Conservation (phyloP, 495 filamentous ascomycete genomes). For the Aspergillus saccharolyticus region DNA sequence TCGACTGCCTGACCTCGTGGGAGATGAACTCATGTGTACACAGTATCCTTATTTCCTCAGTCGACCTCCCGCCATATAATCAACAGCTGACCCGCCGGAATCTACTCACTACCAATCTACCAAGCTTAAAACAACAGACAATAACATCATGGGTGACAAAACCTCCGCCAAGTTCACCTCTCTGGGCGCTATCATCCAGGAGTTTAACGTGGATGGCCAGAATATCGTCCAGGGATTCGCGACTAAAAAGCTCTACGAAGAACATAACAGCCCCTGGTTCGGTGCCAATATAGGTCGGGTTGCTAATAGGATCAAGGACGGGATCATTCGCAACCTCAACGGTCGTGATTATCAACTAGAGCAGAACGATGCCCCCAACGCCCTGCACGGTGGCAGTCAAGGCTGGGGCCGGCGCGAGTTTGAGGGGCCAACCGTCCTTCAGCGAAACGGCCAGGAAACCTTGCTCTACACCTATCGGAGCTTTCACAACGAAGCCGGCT, state of each 20-base stretch:
- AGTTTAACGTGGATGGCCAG: slow-evolving; percentile 65
- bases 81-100: too few relatives aligned
- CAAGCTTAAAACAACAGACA: not conserved
- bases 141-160: slow-evolving; percentile 14
- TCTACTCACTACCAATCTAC: too few relatives aligned
- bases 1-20: not conserved
- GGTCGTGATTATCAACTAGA: slow-evolving; percentile 61
- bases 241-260: slow-evolving; percentile 62
- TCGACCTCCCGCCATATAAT: too few relatives aligned
- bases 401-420: slow-evolving; percentile 87
- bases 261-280: slow-evolving; percentile 72
- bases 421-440: slow-evolving; percentile 64
- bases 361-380: slow-evolving; percentile 73
- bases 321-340: slow-evolving; percentile 67
- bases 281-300: slow-evolving; percentile 92
- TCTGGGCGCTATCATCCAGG: slow-evolving; percentile 82
- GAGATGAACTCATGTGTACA: too few relatives aligned
- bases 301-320: slow-evolving; percentile 78
- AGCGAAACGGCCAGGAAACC: slow-evolving; percentile 66
- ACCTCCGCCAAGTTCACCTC: slow-evolving; percentile 61
- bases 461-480: slow-evolving; percentile 69
- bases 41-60: too few relatives aligned
- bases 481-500: slow-evolving; percentile 75
- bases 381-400: slow-evolving; percentile 70
- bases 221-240: slow-evolving; percentile 90